A percentile compares a stretch with the other conserved stretches of the same genome.
phyloP scores from a whole-genome alignment of 202 grass and related monocot genomes.

The Schoenoplectus tabernaemontani region DNA sequence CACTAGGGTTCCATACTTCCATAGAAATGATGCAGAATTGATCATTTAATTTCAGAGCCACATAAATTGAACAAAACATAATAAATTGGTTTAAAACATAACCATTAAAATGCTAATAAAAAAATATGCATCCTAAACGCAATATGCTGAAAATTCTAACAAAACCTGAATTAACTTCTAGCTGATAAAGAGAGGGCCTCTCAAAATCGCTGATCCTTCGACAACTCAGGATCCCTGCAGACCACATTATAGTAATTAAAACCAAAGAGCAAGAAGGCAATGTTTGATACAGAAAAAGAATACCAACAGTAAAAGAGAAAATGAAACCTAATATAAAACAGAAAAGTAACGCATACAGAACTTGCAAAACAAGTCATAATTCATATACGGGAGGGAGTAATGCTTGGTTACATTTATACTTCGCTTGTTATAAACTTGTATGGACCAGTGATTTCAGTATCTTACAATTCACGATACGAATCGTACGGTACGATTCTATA shows the following conservation, averaged over 20 bases:
- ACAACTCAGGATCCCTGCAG: slow-evolving; percentile 60
- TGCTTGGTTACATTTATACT: not conserved
- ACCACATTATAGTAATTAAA: slow-evolving; percentile 20
- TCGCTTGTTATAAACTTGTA: not conserved
- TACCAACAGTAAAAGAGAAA: not conserved
- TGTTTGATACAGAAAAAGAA: not conserved
- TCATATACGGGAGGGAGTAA: not conserved
- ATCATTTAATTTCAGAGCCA: slow-evolving; percentile 1
- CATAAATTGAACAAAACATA: slow-evolving; percentile 9
- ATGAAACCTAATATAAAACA: not conserved
- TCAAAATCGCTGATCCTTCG: slow-evolving; percentile 37
- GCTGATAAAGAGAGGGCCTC: slow-evolving; percentile 4
- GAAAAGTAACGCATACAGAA: not conserved
- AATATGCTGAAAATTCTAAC: slow-evolving; percentile 20
- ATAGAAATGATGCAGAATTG: not conserved
- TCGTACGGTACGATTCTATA: too few species aligned
- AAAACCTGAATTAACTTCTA: slow-evolving; percentile 16
- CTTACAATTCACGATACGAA: too few species aligned
- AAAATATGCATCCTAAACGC: not conserved
- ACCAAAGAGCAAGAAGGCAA: slow-evolving; percentile 2
- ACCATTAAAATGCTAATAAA: not conserved
- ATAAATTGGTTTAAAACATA: slow-evolving; percentile 8
- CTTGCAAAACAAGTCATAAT: not conserved
- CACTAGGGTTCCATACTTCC: not conserved
- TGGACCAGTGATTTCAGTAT: not conserved